These are phyloP conservation scores for Strobilomyces confusus DNA, from an alignment of 768 basidiomycete genomes.

Conservation along the genomic window DNA sequence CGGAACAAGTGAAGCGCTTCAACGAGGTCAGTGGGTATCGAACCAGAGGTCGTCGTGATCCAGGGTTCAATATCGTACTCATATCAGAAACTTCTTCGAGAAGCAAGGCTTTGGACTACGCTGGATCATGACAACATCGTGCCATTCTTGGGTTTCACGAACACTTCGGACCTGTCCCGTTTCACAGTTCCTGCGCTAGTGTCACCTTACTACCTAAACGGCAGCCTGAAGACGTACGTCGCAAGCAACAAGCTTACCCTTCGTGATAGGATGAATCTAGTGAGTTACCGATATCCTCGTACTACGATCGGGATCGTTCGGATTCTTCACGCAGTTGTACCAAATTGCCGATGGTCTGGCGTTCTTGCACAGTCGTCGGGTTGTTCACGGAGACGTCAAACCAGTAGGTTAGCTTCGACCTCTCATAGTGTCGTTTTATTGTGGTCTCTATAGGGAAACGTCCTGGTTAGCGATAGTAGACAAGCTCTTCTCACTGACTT, in stretches of 20 bases:
- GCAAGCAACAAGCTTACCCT: slow-evolving; percentile 2
- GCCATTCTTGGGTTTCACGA: slow-evolving; percentile 23
- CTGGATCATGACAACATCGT: slow-evolving; percentile 22
- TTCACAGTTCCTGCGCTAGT: slow-evolving; percentile 21
- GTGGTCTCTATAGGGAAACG: slow-evolving; percentile 29
- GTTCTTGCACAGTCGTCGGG: slow-evolving; percentile 20
- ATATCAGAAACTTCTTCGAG: slow-evolving; percentile 25
- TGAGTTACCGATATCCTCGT: slow-evolving; percentile 3
- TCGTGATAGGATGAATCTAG: slow-evolving; percentile 20
- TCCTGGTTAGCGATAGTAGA: slow-evolving; percentile 31
- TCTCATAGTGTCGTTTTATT: neutral
- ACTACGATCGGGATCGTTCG: neutral
- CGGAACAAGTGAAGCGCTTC: slow-evolving; percentile 15
- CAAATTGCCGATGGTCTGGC: slow-evolving; percentile 20
- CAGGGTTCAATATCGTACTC: neutral
- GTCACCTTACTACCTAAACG: slow-evolving; percentile 25
- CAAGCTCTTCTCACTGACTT: slow-evolving; percentile 37
- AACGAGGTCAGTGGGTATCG: slow-evolving; percentile 15
- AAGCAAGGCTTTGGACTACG: slow-evolving; percentile 26
- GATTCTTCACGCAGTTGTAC: slow-evolving; percentile 12
- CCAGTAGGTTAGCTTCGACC: slow-evolving; percentile 24
- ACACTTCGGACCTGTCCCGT: slow-evolving; percentile 15
- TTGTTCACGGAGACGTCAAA: slow-evolving; percentile 39
- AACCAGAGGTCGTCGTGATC: neutral
- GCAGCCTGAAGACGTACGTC: slow-evolving; percentile 19